Evolutionary conservation across 2,329 filamentous ascomycete species (phyloP).

Genomic region (Penicillium italicum): DNA sequence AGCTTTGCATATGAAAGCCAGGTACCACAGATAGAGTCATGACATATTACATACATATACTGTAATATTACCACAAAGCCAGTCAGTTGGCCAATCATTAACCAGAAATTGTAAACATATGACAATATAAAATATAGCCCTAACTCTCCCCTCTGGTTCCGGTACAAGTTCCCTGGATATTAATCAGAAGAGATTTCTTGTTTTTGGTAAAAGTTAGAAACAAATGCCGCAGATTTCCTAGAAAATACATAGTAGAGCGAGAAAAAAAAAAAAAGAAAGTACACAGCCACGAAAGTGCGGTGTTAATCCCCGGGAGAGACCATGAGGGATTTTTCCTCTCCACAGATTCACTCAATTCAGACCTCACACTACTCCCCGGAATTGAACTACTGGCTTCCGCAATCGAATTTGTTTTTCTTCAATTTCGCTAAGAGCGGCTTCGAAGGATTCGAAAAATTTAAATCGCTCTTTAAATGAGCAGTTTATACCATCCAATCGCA

Average conservation of each 20-base stretch:
- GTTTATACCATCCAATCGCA: slow-evolving; percentile 22
- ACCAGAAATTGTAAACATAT: background rate
- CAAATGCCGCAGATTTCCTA: slow-evolving; percentile 16
- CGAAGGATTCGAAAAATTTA: background rate
- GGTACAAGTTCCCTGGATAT: background rate
- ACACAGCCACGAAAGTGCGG: slow-evolving; percentile 11
- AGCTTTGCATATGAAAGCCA: slow-evolving; percentile 1
- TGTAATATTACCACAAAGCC: slow-evolving; percentile 9
- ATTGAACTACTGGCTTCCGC: slow-evolving; percentile 3
- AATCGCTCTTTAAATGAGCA: slow-evolving; percentile 8
- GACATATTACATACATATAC: slow-evolving; percentile 6
- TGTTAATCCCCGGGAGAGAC: background rate
- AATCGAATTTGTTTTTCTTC: slow-evolving; percentile 1
- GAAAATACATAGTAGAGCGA: background rate
- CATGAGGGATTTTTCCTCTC: slow-evolving; percentile 24
- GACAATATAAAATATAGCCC: slow-evolving; percentile 17
- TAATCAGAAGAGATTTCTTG: background rate
- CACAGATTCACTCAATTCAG: slow-evolving; percentile 10
- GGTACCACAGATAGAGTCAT: no score
- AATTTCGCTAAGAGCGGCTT: background rate
- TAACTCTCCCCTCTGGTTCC: slow-evolving; percentile 2
- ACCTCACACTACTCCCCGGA: slow-evolving; percentile 3
- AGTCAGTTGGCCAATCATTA: slow-evolving; percentile 12
- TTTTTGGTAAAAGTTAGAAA: background rate
- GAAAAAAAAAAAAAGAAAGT: background rate